A percentile compares a stretch with the other conserved stretches of the same genome.
Conservation (phyloP, 495 filamentous ascomycete genomes). For the Parathielavia appendiculata region DNA sequence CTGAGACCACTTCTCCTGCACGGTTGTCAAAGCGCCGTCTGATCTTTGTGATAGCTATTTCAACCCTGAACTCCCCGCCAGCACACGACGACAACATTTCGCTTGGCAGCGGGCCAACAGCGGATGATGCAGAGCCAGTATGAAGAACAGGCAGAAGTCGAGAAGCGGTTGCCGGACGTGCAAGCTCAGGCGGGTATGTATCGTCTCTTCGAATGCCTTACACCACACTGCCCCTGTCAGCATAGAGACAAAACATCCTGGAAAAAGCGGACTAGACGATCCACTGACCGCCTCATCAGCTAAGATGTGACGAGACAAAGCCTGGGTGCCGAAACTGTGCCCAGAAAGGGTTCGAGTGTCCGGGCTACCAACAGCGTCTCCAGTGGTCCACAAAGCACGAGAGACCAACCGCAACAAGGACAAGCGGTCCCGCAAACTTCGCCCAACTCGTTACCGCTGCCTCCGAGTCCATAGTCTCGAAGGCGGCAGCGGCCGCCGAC, state of each 20-base stretch:
- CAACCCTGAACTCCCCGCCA: constrained; percentile 7
- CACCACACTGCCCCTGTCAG: neutral
- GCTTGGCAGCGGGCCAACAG: neutral
- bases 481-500: neutral
- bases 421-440: constrained; percentile 30
- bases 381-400: constrained; percentile 38
- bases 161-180: constrained; percentile 33
- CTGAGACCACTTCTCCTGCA: neutral
- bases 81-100: neutral
- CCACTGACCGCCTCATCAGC: constrained; percentile 19
- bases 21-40: neutral
- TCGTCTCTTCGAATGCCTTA: neutral
- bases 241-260: neutral
- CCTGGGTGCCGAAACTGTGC: constrained; percentile 30
- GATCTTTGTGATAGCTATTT: constrained; percentile 1
- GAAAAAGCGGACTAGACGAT: neutral
- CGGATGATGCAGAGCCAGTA: constrained; percentile 13
- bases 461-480: constrained; percentile 27
- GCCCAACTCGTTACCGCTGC: constrained; percentile 31
- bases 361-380: constrained; percentile 35
- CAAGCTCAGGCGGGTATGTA: constrained; percentile 31
- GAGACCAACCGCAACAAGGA: constrained; percentile 15
- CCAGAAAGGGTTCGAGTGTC: constrained; percentile 31
- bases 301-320: constrained; percentile 34
- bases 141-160: constrained; percentile 36